Conservation (phyloP, 2,329 filamentous ascomycete genomes). For the Colletotrichum higginsianum region DNA sequence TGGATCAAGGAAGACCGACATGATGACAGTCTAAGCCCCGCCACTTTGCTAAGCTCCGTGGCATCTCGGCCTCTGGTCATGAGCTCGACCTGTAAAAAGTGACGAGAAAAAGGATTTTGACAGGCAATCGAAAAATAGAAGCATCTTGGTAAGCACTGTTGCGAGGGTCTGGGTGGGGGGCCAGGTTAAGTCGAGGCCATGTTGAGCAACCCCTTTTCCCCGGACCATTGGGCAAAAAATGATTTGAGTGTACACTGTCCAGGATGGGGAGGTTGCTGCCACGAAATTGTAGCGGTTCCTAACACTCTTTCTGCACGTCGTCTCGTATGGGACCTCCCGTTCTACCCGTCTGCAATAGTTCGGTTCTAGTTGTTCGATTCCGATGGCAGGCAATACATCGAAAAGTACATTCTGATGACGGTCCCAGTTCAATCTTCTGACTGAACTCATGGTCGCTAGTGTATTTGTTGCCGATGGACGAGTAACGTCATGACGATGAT, state of each 20-base stretch:
- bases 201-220: neutral
- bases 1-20: slow-evolving; percentile 3
- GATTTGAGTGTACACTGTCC: slow-evolving; percentile 20
- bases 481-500: slow-evolving; percentile 23
- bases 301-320: slow-evolving; percentile 15
- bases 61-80: neutral
- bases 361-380: neutral
- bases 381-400: neutral
- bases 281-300: slow-evolving; percentile 23
- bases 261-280: slow-evolving; percentile 4
- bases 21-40: slow-evolving; percentile 9
- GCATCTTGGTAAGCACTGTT: slow-evolving; percentile 38
- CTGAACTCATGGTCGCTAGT: neutral
- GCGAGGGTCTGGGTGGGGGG: slow-evolving; percentile 16
- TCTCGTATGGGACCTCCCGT: slow-evolving; percentile 14
- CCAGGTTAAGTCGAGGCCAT: slow-evolving; percentile 20
- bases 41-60: slow-evolving; percentile 18
- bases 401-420: neutral
- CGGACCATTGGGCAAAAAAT: slow-evolving; percentile 31
- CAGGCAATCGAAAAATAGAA: slow-evolving; percentile 38
- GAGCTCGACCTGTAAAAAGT: neutral
- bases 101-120: neutral
- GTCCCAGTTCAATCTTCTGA: neutral
- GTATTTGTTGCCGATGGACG: slow-evolving; percentile 1
- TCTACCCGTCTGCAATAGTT: slow-evolving; percentile 17